Percentiles rank a stretch among this genome's conserved stretches.
These are phyloP conservation scores for Pluteus cervinus DNA, from an alignment of 768 basidiomycete species.

Conservation along the genomic window DNA sequence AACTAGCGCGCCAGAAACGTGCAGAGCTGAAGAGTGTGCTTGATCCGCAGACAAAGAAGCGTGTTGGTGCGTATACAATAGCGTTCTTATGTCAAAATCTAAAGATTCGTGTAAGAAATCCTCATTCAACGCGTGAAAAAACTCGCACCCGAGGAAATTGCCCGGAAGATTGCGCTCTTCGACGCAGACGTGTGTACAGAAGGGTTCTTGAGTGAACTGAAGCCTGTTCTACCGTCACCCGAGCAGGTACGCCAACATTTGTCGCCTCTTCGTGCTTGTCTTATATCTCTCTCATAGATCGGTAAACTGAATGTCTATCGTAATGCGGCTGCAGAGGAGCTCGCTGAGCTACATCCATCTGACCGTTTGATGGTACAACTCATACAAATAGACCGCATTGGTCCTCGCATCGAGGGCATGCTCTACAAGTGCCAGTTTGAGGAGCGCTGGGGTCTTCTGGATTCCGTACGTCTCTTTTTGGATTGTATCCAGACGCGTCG, in stretches of 20 bases:
- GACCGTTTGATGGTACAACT: constrained; percentile 97
- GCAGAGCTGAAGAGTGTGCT: constrained; percentile 90
- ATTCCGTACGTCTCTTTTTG: constrained; percentile 51
- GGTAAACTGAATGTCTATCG: constrained; percentile 89
- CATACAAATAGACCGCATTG: constrained; percentile 88
- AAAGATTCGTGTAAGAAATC: constrained; percentile 55
- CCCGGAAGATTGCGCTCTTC: constrained; percentile 76
- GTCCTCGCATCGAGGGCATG: constrained; percentile 92
- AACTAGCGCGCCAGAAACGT: constrained; percentile 72
- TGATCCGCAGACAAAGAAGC: constrained; percentile 87
- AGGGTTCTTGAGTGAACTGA: constrained; percentile 83
- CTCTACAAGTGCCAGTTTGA: constrained; percentile 85
- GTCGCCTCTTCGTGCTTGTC: constrained; percentile 1
- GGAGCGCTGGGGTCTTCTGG: constrained; percentile 75
- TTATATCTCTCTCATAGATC: constrained; percentile 40
- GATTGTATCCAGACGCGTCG: not conserved
- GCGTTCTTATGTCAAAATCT: constrained; percentile 1
- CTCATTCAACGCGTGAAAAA: constrained; percentile 84
- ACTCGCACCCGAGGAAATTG: constrained; percentile 83
- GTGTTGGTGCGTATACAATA: constrained; percentile 63
- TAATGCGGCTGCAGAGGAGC: constrained; percentile 79
- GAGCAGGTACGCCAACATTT: constrained; percentile 56
- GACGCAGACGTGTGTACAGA: constrained; percentile 85
- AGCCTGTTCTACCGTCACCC: constrained; percentile 83
- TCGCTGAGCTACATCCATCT: constrained; percentile 85